These are phyloP conservation scores for Pyrus bretschneideri DNA, from an alignment of 306 rosid species.

Conservation along the genomic window DNA sequence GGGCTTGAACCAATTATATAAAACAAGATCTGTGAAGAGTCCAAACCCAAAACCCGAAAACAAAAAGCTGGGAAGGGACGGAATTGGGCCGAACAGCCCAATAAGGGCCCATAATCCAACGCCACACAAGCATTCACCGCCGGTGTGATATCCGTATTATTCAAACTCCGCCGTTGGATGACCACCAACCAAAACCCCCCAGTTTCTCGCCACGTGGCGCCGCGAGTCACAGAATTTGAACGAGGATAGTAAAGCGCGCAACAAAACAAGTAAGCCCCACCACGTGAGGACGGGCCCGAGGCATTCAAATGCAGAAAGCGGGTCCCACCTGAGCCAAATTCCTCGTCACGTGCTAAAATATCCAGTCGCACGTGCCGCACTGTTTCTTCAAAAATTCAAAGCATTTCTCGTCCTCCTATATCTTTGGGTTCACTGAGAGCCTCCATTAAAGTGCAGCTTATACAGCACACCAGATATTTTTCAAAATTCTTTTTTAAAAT, in stretches of 20 bases:
- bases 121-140: not conserved
- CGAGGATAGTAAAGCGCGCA: slow-evolving; percentile 74
- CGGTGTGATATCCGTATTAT: not conserved
- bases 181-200: not conserved
- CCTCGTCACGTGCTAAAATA: not conserved
- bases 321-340: slow-evolving; percentile 14
- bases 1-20: not conserved
- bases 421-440: slow-evolving; percentile 40
- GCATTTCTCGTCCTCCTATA: slow-evolving; percentile 17
- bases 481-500: too few species aligned
- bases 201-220: slow-evolving; percentile 30
- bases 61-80: not conserved
- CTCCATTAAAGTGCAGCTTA: slow-evolving; percentile 17
- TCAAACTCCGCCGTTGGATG: slow-evolving; percentile 26
- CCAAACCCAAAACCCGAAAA: not conserved
- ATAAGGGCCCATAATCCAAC: not conserved
- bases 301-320: slow-evolving; percentile 23
- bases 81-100: not conserved
- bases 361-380: not conserved
- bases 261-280: slow-evolving; percentile 46
- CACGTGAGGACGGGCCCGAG: slow-evolving; percentile 45
- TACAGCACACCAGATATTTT: not conserved
- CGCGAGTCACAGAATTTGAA: slow-evolving; percentile 42
- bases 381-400: slow-evolving; percentile 36
- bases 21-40: not conserved